phyloP scores from a whole-genome alignment of 2,329 filamentous ascomycete species.

The Alternaria sp. region DNA sequence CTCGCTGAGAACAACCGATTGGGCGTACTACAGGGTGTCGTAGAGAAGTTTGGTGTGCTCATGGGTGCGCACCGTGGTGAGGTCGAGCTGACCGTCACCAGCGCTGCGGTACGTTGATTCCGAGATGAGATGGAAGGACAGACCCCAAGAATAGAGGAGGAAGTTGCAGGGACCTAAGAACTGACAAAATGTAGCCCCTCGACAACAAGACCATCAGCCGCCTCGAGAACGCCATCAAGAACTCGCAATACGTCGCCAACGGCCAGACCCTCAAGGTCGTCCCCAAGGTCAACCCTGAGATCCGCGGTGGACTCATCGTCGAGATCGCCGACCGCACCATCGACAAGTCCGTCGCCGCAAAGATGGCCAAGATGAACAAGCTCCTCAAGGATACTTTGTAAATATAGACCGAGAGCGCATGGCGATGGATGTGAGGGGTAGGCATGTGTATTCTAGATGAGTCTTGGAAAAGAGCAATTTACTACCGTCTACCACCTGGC shows the following conservation, averaged over 20 bases:
- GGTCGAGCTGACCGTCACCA: conserved; percentile 90
- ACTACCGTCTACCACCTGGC: conserved; percentile 16
- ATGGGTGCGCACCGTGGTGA: conserved; percentile 91
- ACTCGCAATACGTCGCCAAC: conserved; percentile 84
- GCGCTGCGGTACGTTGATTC: conserved; percentile 73
- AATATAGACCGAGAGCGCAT: conserved; percentile 55
- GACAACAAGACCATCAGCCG: conserved; percentile 85
- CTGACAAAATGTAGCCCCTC: conserved; percentile 66
- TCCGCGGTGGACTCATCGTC: conserved; percentile 90
- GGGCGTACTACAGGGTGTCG: conserved; percentile 78
- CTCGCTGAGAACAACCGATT: conserved; percentile 97
- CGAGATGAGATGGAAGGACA: not conserved
- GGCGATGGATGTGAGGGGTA: conserved; percentile 20
- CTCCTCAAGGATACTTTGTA: conserved; percentile 95
- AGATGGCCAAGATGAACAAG: conserved; percentile 99
- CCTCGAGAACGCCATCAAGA: conserved; percentile 85
- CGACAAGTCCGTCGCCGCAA: conserved; percentile 92
- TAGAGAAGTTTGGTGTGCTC: conserved; percentile 83
- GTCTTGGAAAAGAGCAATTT: conserved; percentile 33
- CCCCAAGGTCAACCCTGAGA: conserved; percentile 93
- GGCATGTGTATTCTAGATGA: conserved; percentile 47
- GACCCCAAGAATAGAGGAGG: too few species aligned
- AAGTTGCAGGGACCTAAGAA: not conserved
- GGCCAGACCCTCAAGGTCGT: conserved; percentile 99
- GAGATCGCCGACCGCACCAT: conserved; percentile 98